Evolutionary conservation across 805 yeast genomes (phyloP), one percentile per base, ranked within the genome.

Genomic region (Spathaspora passalidarum): DNA sequence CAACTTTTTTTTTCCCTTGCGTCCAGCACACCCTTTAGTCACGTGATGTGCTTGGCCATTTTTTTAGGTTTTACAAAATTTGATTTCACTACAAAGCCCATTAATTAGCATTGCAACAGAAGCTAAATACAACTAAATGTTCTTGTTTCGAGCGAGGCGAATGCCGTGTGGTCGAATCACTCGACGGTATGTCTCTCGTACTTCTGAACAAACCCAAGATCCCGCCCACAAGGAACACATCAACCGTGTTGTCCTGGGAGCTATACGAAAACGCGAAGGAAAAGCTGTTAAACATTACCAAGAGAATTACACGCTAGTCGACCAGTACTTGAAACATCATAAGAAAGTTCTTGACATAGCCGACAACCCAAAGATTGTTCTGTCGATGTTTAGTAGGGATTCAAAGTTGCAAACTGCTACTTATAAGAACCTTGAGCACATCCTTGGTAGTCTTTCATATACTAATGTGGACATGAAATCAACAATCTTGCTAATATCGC

Each of bases 401-500:
- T 25, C 29, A 29, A 17, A 29, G 14, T 7, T n/a, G 14, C 10
- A 29, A n/a, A n/a, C 26, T 11, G 10, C 46, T 21, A 35, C 34
- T 16, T 41, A 43, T 34, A 25, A 32, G 5, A 45, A 45, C 19
- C 22, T 44, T 39, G 7, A 20, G 11, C 21, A 29, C 10, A 10
- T 18, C 13, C 11, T 41, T 7, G 36, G 37, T 23, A 43, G 45
- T 2, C 14, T 44, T 5, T 42, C 35, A 4, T 57, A 55, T 20
- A 48, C 51, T 38, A 49, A 53, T 3, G 47, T 57, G 5, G 57
- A 60, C 3, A 55, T 63, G 20, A 54, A 52, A 36, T 57, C 57
- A 40, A 49, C 63, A 5, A 40, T 66, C 16, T 46, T 55, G 49
- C 49, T 60, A 14, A 39, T 65, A 3, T 55, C 56, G 4, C 49